Conservation (phyloP, 2,329 filamentous ascomycete genomes). For the Fusarium nematophilum region DNA sequence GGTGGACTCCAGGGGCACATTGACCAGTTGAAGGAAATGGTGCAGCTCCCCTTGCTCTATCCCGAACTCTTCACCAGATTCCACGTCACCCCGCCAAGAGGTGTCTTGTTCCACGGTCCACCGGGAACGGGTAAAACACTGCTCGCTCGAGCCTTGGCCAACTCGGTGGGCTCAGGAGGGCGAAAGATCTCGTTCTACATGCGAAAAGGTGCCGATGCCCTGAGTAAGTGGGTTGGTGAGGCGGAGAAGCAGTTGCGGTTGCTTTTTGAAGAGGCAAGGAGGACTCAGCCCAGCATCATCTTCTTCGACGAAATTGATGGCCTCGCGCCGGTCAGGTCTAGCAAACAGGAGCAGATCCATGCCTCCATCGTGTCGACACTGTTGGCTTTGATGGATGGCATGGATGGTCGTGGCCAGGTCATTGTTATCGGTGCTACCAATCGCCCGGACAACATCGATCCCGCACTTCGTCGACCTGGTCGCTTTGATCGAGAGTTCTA, state of each 20-base stretch:
- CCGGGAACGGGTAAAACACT: constrained; percentile 98
- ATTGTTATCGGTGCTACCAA: constrained; percentile 99
- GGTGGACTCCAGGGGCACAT: constrained; percentile 94
- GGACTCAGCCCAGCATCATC: constrained; percentile 97
- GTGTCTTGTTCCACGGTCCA: constrained; percentile 95
- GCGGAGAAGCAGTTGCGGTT: constrained; percentile 94
- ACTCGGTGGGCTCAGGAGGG: constrained; percentile 87
- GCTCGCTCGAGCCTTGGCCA: constrained; percentile 91
- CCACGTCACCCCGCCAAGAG: constrained; percentile 91
- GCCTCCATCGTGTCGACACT: constrained; percentile 96
- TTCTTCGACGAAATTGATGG: constrained; percentile 99
- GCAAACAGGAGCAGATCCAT: constrained; percentile 98
- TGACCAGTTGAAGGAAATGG: constrained; percentile 98
- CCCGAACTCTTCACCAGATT: constrained; percentile 93
- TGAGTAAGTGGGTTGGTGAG: constrained; percentile 99
- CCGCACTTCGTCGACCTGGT: constrained; percentile 91
- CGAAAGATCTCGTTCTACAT: constrained; percentile 99
- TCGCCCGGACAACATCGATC: constrained; percentile 94
- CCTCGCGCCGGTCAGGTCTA: constrained; percentile 92
- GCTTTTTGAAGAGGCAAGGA: constrained; percentile 94
- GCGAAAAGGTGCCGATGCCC: constrained; percentile 96
- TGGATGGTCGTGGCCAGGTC: constrained; percentile 98
- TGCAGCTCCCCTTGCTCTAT: constrained; percentile 91
- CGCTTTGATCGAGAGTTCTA: constrained; percentile 98
- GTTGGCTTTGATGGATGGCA: constrained; percentile 95